A percentile compares a stretch with the other conserved stretches of the same genome.
Evolutionary conservation across 208 protist genomes (phyloP).

Genomic region (Crithidia bombi): DNA sequence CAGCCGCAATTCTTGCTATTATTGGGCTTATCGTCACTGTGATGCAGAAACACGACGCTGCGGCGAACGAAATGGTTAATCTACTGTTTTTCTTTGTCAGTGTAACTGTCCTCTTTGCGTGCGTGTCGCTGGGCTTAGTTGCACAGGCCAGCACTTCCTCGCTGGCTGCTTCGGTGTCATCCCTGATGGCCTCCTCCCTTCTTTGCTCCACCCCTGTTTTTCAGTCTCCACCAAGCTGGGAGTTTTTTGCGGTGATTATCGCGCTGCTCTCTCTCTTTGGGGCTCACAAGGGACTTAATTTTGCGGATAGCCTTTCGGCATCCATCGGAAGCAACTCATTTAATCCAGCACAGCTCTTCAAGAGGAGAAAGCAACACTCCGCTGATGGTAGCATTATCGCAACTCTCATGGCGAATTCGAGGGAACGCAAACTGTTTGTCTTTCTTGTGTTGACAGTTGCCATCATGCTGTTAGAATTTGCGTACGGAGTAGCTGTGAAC

Average conservation of each 20-base stretch:
- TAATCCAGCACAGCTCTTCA: constrained; percentile 25
- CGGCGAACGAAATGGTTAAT: constrained; percentile 19
- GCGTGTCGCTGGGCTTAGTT: background rate
- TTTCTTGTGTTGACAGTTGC: constrained; percentile 76
- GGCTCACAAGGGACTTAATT: constrained; percentile 15
- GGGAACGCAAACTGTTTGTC: constrained; percentile 61
- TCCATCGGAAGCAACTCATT: background rate
- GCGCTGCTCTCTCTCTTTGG: background rate
- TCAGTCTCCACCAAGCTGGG: constrained; percentile 7
- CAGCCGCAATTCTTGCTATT: constrained; percentile 8
- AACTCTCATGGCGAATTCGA: constrained; percentile 24
- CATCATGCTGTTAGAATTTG: constrained; percentile 86
- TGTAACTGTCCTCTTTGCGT: background rate
- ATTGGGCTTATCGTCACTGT: constrained; percentile 23
- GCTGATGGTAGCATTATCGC: constrained; percentile 7
- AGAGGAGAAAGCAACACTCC: constrained; percentile 8
- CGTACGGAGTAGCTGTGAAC: constrained; percentile 77
- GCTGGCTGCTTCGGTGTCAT: background rate
- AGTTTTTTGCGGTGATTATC: constrained; percentile 7
- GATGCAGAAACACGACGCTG: background rate
- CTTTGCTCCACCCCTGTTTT: constrained; percentile 8
- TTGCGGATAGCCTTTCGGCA: background rate
- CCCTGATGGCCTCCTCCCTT: constrained; percentile 2
- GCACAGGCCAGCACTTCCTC: background rate
- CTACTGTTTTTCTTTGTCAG: constrained; percentile 16